Evolutionary conservation across 2,329 filamentous ascomycete genomes (phyloP), one percentile per base, ranked within the genome.

Genomic region (Verticillium alfalfae): DNA sequence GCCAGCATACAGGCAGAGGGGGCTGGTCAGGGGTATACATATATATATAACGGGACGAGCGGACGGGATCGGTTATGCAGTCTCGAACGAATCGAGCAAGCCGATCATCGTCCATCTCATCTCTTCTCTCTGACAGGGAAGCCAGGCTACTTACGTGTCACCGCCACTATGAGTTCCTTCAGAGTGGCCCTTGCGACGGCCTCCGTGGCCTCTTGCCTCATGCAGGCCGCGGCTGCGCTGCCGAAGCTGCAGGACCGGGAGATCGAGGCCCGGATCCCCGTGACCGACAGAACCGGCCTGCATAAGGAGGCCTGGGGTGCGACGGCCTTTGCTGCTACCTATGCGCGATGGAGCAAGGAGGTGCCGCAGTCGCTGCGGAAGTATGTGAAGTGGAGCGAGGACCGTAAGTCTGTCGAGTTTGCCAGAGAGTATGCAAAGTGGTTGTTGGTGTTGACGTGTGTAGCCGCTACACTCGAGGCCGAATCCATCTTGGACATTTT

Each of bases 311-410:
- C 12, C 45, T 52, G 45, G 45, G 45, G 63, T 36, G 60, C 62
- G 16, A 57, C 60, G 56, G 63, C 58, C 5, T 58, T 65, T 36
- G 62, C 58, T 22, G 60, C 63, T 34, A 60, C 60, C 18, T 60
- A 64, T 34, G 36, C 56, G 26, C 58, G 58, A 41, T 62, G 63
- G 63, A 10, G 60, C 60, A 60, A 64, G 38, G 55, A 60, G 54
- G 60, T 62, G 13, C 62, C 60, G 49, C 34, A 62, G 34, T 34
- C 57, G n/a, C 62, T 65, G 31, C 34, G 56, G 34, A 56, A 26
- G 18, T 52, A 52, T 22, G 45, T 52, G 18, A 52, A 52, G 45
- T 52, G n/a, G 45, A 52, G 45, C 13, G 45, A 52, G 7, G 45
- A 52, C 2, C 45, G 45, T 52, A 18, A 52, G 45, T 52, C 16